Evolutionary conservation across 2,329 filamentous ascomycete genomes (phyloP).

Genomic region (Fonsecaea monophora): DNA sequence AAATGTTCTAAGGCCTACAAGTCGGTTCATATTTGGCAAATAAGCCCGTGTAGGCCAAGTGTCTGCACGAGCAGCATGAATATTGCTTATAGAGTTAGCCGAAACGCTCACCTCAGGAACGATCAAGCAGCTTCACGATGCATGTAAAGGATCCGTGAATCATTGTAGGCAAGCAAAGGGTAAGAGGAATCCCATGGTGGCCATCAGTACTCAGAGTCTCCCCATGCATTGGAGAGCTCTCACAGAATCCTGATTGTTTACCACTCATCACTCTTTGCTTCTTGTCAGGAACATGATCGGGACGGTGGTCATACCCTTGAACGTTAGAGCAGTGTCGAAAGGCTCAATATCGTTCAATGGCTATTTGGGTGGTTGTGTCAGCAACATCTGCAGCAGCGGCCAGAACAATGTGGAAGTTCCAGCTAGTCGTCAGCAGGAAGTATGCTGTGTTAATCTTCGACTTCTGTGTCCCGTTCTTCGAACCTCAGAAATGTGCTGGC

Average conservation of each 20-base stretch:
- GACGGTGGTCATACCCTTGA: neutral
- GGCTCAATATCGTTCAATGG: neutral
- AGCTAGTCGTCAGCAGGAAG: neutral
- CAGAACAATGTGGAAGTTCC: neutral
- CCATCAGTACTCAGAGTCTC: neutral
- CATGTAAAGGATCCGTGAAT: neutral
- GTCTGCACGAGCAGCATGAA: neutral
- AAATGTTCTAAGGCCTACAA: neutral
- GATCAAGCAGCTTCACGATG: neutral
- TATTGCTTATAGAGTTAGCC: neutral
- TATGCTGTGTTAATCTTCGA: slow-evolving; percentile 16
- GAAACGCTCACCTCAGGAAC: neutral
- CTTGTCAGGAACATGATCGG: neutral
- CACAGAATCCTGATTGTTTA: neutral
- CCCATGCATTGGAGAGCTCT: neutral
- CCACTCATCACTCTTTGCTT: neutral
- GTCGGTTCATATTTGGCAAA: neutral
- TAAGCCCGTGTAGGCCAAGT: neutral
- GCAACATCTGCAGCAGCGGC: neutral
- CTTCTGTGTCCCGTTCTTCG: slow-evolving; percentile 31
- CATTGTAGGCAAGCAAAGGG: neutral
- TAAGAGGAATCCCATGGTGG: neutral
- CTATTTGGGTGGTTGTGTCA: neutral
- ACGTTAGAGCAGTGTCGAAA: neutral
- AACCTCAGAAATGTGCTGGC: slow-evolving; percentile 63